Conservation (phyloP, 2,329 filamentous ascomycete genomes). For the Botrytis fabae region DNA sequence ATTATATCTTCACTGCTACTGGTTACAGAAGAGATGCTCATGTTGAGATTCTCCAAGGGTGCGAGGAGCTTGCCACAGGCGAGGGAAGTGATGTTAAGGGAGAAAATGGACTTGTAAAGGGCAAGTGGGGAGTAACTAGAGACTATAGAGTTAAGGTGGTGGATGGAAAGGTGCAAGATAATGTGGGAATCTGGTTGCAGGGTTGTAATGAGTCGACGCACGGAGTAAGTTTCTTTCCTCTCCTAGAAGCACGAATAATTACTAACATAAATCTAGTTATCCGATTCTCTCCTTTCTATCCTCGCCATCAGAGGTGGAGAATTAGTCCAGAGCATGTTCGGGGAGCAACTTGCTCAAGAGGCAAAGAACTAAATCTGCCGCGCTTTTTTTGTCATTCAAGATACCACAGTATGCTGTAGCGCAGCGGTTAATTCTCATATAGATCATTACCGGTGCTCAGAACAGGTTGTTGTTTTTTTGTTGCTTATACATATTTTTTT, state of each 20-base stretch:
- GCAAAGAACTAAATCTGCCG: neutral
- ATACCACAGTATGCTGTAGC: neutral
- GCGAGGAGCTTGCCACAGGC: slow-evolving; percentile 62
- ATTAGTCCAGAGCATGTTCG: slow-evolving; percentile 75
- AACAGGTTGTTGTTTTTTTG: neutral
- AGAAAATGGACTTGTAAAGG: slow-evolving; percentile 40
- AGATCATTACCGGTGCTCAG: neutral
- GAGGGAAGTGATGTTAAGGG: slow-evolving; percentile 23
- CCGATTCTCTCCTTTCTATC: slow-evolving; percentile 79
- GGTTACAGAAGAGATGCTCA: slow-evolving; percentile 81
- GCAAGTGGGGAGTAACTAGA: slow-evolving; percentile 67
- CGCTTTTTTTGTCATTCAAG: neutral
- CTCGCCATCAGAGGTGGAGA: slow-evolving; percentile 74
- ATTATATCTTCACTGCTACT: slow-evolving; percentile 82
- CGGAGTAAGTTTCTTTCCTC: slow-evolving; percentile 58
- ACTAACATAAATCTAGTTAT: slow-evolving; percentile 54
- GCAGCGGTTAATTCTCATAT: neutral
- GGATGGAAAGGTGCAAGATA: slow-evolving; percentile 64
- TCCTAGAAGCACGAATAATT: neutral
- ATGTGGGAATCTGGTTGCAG: slow-evolving; percentile 84
- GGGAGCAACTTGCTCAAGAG: slow-evolving; percentile 30
- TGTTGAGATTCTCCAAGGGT: slow-evolving; percentile 69
- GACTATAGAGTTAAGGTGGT: slow-evolving; percentile 79
- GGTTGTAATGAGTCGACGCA: slow-evolving; percentile 93
- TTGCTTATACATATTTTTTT: neutral